Percentiles rank a stretch among this genome's conserved stretches.
These are phyloP conservation scores for Sclerotiophoma versabilis DNA, from an alignment of 2,329 filamentous ascomycete genomes.

Conservation along the genomic window DNA sequence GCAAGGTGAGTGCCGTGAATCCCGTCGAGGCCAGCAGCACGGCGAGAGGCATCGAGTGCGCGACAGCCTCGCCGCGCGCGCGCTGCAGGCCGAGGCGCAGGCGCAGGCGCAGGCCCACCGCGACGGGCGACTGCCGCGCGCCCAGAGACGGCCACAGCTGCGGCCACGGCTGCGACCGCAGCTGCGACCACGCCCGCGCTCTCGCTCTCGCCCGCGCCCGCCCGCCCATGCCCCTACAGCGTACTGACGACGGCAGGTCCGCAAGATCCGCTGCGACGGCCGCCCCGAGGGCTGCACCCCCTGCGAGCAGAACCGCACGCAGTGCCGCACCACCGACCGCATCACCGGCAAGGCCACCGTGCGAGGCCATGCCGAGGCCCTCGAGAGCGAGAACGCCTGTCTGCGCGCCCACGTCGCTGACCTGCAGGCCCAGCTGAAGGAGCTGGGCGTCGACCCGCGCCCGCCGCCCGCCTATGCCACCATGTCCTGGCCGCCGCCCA, in stretches of 20 bases:
- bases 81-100: slow-evolving; percentile 7
- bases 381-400: slow-evolving; percentile 75
- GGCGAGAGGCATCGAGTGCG: too few relatives aligned
- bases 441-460: slow-evolving; percentile 67
- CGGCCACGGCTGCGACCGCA: too few relatives aligned
- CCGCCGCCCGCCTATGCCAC: slow-evolving; percentile 52
- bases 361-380: slow-evolving; percentile 77
- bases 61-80: not conserved
- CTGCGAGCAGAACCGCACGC: slow-evolving; percentile 76
- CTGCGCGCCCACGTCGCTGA: slow-evolving; percentile 72
- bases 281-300: slow-evolving; percentile 81
- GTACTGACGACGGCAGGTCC: slow-evolving; percentile 60
- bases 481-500: slow-evolving; percentile 28
- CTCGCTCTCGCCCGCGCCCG: not conserved
- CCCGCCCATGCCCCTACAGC: not conserved
- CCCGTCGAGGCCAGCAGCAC: too few relatives aligned
- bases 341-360: slow-evolving; percentile 82
- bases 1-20: slow-evolving; percentile 68
- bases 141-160: too few relatives aligned
- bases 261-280: slow-evolving; percentile 88
- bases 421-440: slow-evolving; percentile 70
- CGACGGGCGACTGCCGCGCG: too few relatives aligned
- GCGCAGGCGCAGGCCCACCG: slow-evolving; percentile 6
- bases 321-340: slow-evolving; percentile 85
- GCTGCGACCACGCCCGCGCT: too few relatives aligned